Conservation (phyloP, 352 stramenopile species). For the Globisporangium paroecandrum region DNA sequence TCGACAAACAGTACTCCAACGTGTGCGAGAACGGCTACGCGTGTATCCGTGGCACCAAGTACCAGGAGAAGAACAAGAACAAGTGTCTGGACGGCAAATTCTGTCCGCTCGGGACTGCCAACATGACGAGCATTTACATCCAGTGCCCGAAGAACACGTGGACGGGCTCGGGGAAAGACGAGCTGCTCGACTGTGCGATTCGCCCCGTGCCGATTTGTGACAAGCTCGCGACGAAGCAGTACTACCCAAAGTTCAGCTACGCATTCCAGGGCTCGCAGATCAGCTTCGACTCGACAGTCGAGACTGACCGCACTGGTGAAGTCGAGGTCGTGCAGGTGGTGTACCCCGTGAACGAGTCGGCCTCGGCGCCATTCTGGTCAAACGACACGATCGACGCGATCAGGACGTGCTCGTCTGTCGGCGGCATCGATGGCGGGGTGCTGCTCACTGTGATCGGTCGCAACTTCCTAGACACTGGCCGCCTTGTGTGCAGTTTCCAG, state of each 20-base stretch:
- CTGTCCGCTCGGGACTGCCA: constrained; percentile 89
- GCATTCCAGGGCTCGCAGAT: constrained; percentile 47
- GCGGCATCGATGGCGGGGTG: constrained; percentile 35
- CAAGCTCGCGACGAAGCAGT: constrained; percentile 80
- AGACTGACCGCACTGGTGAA: constrained; percentile 74
- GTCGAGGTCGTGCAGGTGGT: constrained; percentile 89
- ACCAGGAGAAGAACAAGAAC: constrained; percentile 86
- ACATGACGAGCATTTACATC: constrained; percentile 73
- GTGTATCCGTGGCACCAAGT: constrained; percentile 87
- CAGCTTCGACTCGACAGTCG: constrained; percentile 70
- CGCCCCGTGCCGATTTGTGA: constrained; percentile 91
- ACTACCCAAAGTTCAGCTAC: constrained; percentile 80
- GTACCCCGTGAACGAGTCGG: constrained; percentile 90
- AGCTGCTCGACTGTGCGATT: constrained; percentile 88
- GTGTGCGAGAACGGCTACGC: constrained; percentile 86
- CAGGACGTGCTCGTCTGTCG: constrained; percentile 70
- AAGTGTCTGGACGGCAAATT: constrained; percentile 93
- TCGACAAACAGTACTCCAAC: constrained; percentile 81
- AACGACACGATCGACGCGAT: constrained; percentile 96
- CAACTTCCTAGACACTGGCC: constrained; percentile 90
- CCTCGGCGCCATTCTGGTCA: constrained; percentile 76
- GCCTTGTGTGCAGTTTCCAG: constrained; percentile 87
- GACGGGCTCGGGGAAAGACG: constrained; percentile 67
- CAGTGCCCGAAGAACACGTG: constrained; percentile 92
- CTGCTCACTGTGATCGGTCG: constrained; percentile 92